Evolutionary conservation across 78 protist genomes (phyloP).

Genomic region (Ministeria vibrans): DNA sequence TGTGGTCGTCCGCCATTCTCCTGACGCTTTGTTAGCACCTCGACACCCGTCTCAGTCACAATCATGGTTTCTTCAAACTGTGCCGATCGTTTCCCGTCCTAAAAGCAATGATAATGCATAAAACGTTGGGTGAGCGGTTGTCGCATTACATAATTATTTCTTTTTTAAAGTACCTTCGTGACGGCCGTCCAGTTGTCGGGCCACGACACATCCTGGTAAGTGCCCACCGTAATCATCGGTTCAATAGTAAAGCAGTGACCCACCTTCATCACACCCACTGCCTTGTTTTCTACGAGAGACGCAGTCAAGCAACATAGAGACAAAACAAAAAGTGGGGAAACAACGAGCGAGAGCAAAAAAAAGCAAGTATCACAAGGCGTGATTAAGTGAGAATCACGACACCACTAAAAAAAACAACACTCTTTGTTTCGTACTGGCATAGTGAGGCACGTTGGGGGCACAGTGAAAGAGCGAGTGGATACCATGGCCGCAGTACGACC

Average conservation of each 20-base stretch:
- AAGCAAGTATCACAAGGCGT: neutral
- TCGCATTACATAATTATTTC: neutral
- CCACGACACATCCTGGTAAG: conserved; percentile 63
- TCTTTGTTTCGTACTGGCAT: no score
- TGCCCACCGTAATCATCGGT: conserved; percentile 88
- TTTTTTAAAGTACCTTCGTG: conserved; percentile 30
- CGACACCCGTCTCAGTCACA: conserved; percentile 74
- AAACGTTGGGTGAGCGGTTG: neutral
- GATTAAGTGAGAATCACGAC: neutral
- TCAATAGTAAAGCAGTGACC: conserved; percentile 95
- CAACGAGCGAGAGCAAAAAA: neutral
- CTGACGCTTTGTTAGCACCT: conserved; percentile 52
- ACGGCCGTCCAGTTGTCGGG: conserved; percentile 91
- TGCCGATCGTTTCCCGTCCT: conserved; percentile 89
- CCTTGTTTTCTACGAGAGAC: conserved; percentile 18
- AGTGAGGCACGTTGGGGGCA: conserved; percentile 82
- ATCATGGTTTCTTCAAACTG: conserved; percentile 96
- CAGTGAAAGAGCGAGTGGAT: conserved; percentile 78
- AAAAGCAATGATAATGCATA: neutral
- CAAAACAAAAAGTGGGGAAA: neutral
- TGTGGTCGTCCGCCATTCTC: neutral
- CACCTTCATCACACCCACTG: conserved; percentile 79
- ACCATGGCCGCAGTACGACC: conserved; percentile 93
- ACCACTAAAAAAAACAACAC: no score
- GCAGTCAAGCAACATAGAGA: neutral